Base-by-base conservation (phyloP, 441 rosid species). In the Jatropha podagrica region DNA sequence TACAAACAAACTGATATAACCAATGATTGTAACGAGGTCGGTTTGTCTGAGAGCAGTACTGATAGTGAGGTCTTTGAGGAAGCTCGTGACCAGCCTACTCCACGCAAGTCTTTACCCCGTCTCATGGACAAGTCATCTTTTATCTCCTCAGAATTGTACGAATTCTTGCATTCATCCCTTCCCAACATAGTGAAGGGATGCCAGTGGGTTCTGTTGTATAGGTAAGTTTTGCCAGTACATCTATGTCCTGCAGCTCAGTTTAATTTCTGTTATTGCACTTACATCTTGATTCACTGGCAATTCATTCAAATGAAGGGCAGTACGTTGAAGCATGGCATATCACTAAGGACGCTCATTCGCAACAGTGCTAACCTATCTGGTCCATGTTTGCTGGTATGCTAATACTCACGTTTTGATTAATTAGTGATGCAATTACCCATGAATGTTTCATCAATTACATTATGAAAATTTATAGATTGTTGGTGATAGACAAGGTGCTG, bases 241-340 rank as follows among this genome's bases (percentile, higher is more conserved):
- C 68, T 48, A 32, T 80, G 68, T 73, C 63, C 59, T 83, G 49
- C 56, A 13, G 70, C 38, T 54, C 51, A 27, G 67, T 55, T 74
- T 37, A n/a, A 68, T 7, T 73, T 70, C 14, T 76, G 40, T 46
- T 68, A 62, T 77, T 68, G 68, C 10, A 20, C 68, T 74, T 81
- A 41, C 38, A 77, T 81, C 77, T 82, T 85, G 73, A 81, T 84
- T 84, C 63, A 72, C 56, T 79, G 67, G 78, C 78, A 38, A 72
- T 79, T 82, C 71, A 79, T 83, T 88, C 78, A 71, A 91, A 84
- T 93, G 92, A 93, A 95, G 97, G 97, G 96, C 98, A 93, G 99
- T 86, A 92, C 99, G 80, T 80, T 85, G 86, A 93, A 90, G 86
- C 97, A 95, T 87, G 99, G 98, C 48, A 95, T 93, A 79, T 95